Evolutionary conservation across 2,329 filamentous ascomycete species (phyloP).

Genomic region (Fusarium nanum): DNA sequence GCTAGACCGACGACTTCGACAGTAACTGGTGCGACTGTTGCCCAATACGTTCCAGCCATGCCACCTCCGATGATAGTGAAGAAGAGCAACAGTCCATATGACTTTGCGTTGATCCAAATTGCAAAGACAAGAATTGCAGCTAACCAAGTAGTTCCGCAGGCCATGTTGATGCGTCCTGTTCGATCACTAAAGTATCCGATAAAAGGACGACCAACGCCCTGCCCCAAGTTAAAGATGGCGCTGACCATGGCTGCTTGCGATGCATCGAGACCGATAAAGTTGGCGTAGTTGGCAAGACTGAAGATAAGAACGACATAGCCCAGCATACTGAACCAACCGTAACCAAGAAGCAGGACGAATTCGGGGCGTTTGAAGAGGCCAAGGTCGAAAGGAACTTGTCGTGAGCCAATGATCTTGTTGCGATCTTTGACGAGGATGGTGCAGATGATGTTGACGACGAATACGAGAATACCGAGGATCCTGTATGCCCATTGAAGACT

Average conservation of each 20-base stretch:
- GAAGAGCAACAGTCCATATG: slow-evolving; percentile 75
- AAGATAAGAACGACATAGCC: slow-evolving; percentile 83
- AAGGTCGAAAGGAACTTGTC: slow-evolving; percentile 74
- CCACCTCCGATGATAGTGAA: slow-evolving; percentile 77
- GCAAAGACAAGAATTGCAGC: slow-evolving; percentile 74
- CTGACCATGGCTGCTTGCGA: slow-evolving; percentile 76
- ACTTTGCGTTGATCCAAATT: slow-evolving; percentile 76
- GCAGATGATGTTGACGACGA: slow-evolving; percentile 72
- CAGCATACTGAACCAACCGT: slow-evolving; percentile 77
- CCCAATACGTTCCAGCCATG: slow-evolving; percentile 78
- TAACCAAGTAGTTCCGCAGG: slow-evolving; percentile 71
- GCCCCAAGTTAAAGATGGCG: slow-evolving; percentile 77
- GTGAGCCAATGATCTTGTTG: slow-evolving; percentile 76
- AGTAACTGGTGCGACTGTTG: slow-evolving; percentile 74
- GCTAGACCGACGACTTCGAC: slow-evolving; percentile 80
- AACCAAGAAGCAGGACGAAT: slow-evolving; percentile 73
- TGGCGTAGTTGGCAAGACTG: slow-evolving; percentile 78
- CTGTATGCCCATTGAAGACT: slow-evolving; percentile 75
- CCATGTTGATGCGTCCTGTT: slow-evolving; percentile 79
- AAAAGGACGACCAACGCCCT: slow-evolving; percentile 75
- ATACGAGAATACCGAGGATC: slow-evolving; percentile 71
- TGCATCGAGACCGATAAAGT: slow-evolving; percentile 72
- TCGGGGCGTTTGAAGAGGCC: slow-evolving; percentile 70
- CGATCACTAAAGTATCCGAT: slow-evolving; percentile 79
- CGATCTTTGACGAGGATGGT: slow-evolving; percentile 75